Conservation (phyloP, 257 asterid species). For the Perilla frutescens region DNA sequence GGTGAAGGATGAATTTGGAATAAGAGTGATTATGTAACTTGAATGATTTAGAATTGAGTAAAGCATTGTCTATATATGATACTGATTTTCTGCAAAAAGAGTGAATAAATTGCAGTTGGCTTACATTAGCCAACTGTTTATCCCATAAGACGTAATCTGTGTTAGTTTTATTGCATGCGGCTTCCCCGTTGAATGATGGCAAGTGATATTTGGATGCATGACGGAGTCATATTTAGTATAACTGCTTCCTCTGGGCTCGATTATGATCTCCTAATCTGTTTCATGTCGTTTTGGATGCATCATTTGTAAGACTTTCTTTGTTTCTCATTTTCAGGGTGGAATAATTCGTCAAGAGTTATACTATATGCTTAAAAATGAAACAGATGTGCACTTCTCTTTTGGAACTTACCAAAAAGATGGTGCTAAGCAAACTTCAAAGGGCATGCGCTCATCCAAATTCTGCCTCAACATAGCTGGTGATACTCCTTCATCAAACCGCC, state of each 20-base stretch:
- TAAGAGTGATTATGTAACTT: no score
- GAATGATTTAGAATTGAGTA: no score
- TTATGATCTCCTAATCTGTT: background rate
- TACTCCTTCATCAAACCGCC: conserved; percentile 73
- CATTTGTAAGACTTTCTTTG: background rate
- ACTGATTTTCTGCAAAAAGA: no score
- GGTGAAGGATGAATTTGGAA: background rate
- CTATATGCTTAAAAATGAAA: conserved; percentile 61
- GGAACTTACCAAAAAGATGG: conserved; percentile 60
- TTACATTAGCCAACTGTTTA: no score
- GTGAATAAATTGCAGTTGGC: no score
- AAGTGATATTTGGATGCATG: conserved; percentile 2
- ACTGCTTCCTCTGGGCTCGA: background rate
- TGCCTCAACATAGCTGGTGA: conserved; percentile 81
- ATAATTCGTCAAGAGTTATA: conserved; percentile 60
- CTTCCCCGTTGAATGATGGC: background rate
- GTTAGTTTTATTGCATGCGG: background rate
- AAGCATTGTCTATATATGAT: no score
- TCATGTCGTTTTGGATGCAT: conserved; percentile 1
- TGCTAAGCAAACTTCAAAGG: conserved; percentile 48
- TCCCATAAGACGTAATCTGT: background rate
- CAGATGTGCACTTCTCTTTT: conserved; percentile 66
- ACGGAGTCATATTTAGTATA: background rate
- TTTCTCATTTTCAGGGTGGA: conserved; percentile 58
- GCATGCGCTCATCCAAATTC: conserved; percentile 68